phyloP scores from a whole-genome alignment of 2,329 filamentous ascomycete genomes.

The Coniochaeta hoffmannii region DNA sequence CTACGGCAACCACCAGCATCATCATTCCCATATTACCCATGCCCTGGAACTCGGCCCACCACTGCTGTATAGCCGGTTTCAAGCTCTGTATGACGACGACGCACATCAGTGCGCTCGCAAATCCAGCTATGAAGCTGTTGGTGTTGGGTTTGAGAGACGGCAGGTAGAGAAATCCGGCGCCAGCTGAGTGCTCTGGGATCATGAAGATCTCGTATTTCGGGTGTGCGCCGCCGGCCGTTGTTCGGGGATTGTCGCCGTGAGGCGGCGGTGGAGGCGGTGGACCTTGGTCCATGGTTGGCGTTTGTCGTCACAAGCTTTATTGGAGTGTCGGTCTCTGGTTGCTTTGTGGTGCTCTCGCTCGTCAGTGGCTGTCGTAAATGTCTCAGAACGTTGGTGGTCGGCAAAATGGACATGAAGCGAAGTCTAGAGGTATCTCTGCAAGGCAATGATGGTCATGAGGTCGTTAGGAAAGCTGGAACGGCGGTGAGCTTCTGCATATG shows the following conservation, averaged over 20 bases:
- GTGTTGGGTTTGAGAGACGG: conserved; percentile 78
- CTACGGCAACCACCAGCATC: conserved; percentile 65
- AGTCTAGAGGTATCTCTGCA: conserved; percentile 27
- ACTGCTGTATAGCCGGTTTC: conserved; percentile 64
- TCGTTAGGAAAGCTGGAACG: conserved; percentile 2
- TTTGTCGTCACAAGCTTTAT: not conserved
- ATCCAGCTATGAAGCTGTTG: conserved; percentile 88
- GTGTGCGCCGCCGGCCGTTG: conserved; percentile 50
- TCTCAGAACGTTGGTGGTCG: not conserved
- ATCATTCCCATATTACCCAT: conserved; percentile 67
- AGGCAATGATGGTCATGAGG: conserved; percentile 12
- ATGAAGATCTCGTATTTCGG: conserved; percentile 97
- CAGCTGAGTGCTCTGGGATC: conserved; percentile 84
- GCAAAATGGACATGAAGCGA: conserved; percentile 10
- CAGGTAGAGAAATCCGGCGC: conserved; percentile 87
- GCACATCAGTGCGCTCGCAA: conserved; percentile 65
- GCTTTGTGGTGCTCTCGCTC: not conserved
- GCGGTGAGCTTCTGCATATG: not conserved
- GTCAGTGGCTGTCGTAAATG: conserved; percentile 1
- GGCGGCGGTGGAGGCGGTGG: conserved; percentile 82
- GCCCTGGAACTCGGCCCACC: conserved; percentile 64
- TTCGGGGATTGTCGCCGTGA: conserved; percentile 71
- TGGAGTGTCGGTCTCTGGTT: not conserved
- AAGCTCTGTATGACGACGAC: conserved; percentile 68
- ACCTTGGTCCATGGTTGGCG: conserved; percentile 38